These are phyloP conservation scores for Straminergon stramineum DNA, from an alignment of 225 moss, liverwort and hornwort genomes.

Conservation along the genomic window DNA sequence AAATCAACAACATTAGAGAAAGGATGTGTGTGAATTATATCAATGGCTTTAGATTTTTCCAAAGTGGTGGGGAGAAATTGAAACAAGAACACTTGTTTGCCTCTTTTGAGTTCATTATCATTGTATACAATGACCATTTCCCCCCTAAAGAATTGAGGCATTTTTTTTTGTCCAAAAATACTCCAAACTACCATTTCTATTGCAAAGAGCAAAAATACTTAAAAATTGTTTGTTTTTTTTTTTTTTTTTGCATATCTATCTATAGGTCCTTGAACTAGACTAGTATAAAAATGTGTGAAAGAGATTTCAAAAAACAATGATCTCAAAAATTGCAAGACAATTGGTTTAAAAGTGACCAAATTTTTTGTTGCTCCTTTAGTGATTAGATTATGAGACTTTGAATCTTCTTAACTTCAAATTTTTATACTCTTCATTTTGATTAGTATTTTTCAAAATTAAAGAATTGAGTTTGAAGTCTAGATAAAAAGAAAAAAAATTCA, in stretches of 20 bases:
- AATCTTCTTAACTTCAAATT: neutral
- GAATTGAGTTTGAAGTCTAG: neutral
- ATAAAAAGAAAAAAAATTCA: neutral
- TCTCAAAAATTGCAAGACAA: neutral
- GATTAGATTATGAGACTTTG: neutral
- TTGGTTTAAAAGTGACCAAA: neutral
- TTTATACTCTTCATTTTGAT: neutral
- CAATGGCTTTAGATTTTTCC: too few species aligned
- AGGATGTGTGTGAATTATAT: too few species aligned
- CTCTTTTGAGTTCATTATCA: too few species aligned
- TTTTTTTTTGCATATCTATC: too few species aligned
- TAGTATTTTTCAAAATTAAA: neutral
- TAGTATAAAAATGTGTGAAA: too few species aligned
- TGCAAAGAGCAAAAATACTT: neutral
- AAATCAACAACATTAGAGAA: too few species aligned
- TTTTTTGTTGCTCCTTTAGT: neutral
- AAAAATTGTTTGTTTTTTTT: too few species aligned
- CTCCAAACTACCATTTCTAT: neutral
- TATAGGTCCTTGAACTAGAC: too few species aligned
- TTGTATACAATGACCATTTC: neutral
- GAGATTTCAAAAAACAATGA: too few species aligned
- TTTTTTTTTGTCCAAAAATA: neutral
- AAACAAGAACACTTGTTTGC: too few species aligned
- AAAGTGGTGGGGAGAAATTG: too few species aligned
- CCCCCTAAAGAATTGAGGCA: accelerated